Evolutionary conservation across 306 rosid species (phyloP).

Genomic region (Quercus mongolica): DNA sequence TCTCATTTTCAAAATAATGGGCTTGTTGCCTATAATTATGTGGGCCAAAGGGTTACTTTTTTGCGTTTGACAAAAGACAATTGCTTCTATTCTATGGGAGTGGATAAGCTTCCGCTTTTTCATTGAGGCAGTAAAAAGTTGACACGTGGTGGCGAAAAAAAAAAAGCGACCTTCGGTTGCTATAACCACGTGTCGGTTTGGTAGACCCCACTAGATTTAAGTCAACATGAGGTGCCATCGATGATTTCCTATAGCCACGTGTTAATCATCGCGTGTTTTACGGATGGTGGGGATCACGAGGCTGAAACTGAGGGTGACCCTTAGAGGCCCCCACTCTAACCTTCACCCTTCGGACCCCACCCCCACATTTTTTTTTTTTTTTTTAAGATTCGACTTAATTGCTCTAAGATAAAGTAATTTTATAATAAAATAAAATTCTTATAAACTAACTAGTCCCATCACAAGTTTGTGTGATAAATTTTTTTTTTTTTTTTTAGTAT

Average conservation of each 20-base stretch:
- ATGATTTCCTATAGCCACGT: neutral
- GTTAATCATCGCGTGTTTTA: neutral
- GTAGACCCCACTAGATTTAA: neutral
- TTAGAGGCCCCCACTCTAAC: neutral
- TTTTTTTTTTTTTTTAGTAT: too few species aligned
- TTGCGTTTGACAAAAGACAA: neutral
- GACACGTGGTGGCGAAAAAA: conserved; percentile 13
- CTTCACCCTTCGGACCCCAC: too few species aligned
- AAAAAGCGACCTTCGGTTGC: conserved; percentile 1
- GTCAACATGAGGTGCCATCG: neutral
- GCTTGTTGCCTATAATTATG: conserved; percentile 3
- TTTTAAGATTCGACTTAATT: too few species aligned
- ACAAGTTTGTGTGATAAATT: too few species aligned
- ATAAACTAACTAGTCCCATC: too few species aligned
- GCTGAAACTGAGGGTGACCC: neutral
- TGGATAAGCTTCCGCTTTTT: conserved; percentile 6
- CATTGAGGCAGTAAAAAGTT: neutral
- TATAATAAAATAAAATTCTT: too few species aligned
- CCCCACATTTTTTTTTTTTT: too few species aligned
- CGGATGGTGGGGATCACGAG: neutral
- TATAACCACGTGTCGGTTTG: neutral
- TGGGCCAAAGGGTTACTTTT: conserved; percentile 11
- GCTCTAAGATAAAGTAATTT: too few species aligned
- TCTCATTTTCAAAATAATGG: conserved; percentile 3
- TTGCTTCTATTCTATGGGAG: neutral